Base-by-base conservation (phyloP, 352 stramenopile genomes). In the Globisporangium orthogonon region DNA sequence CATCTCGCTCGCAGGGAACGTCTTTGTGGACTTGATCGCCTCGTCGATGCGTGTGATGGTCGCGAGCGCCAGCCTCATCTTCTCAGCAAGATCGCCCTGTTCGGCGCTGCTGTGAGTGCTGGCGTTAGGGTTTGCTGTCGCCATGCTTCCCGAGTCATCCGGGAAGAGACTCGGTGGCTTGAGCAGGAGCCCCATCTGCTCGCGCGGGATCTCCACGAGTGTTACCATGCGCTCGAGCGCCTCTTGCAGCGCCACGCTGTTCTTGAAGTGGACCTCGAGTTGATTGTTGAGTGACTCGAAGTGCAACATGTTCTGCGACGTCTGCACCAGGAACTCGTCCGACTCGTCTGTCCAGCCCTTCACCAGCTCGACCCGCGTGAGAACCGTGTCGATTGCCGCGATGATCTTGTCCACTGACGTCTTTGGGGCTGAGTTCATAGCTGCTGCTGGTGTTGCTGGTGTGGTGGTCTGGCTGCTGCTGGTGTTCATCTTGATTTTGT, bases 231-330 rank as follows among this genome's bases (percentile, higher is more conserved):
- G 54, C n/a, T 69, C 62, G 7, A 91, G 65, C 30, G 67, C 66
- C 29, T 88, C 66, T 37, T 89, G 67, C 1, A 91, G 65, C 17
- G 78, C 67, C 10, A 89, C 78, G 41, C 67, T 86, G 70, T 91
- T 91, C 58, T 87, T 87, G 62, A 89, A 91, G 52, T 89, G 70
- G 52, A 91, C 68, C 55, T 91, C 82, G 40, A 91, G 63, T 31
- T 91, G 77, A 55, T 88, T 91, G 54, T 91, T 91, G 47, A 86
- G 69, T 18, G 78, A 67, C 56, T 91, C 82, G 31, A 91, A 91
- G 54, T 91, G 82, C 31, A 77, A 55, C 77, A 91, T 89, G 57
- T 78, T 85, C 31, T 70, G 68, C 2, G 82, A 86, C 1, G 76
- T 87, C 23, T 83, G 64, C 1, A 73, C 75, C 2, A 91, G 67